These are phyloP conservation scores for Delonix regia DNA, from an alignment of 306 rosid genomes.

Conservation along the genomic window DNA sequence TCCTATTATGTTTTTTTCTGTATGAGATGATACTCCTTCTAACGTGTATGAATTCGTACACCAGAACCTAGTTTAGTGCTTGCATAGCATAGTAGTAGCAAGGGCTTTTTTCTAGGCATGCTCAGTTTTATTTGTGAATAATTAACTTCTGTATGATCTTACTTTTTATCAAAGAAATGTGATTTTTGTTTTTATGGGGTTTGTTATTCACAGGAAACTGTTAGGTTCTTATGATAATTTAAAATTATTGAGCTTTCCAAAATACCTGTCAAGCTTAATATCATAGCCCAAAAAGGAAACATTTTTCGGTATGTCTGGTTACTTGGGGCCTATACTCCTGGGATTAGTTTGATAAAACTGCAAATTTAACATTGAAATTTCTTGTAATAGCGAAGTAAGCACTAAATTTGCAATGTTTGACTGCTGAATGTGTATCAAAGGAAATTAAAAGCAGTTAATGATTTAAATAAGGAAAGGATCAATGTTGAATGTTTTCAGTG, in stretches of 20 bases:
- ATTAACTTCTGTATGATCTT: neutral
- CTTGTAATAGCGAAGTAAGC: neutral
- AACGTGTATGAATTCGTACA: neutral
- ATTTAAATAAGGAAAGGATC: neutral
- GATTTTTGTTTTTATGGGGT: neutral
- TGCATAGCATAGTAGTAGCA: neutral
- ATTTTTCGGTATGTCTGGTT: neutral
- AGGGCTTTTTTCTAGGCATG: neutral
- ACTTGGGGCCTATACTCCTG: neutral
- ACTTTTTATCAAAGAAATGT: neutral
- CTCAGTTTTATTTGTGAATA: neutral
- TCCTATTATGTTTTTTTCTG: too few relatives aligned
- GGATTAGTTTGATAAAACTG: neutral
- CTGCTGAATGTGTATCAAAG: neutral
- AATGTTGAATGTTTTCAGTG: neutral
- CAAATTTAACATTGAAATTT: neutral
- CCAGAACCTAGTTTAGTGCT: neutral
- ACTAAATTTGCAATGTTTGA: neutral
- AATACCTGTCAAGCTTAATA: neutral
- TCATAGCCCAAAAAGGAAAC: neutral
- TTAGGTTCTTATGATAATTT: neutral
- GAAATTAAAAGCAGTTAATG: neutral
- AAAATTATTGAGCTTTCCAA: neutral
- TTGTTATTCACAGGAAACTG: constrained; percentile 5
- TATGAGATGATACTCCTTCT: too few relatives aligned